phyloP scores from a whole-genome alignment of 371 early-diverging fungal genomes.

The Zychaea mexicana region DNA sequence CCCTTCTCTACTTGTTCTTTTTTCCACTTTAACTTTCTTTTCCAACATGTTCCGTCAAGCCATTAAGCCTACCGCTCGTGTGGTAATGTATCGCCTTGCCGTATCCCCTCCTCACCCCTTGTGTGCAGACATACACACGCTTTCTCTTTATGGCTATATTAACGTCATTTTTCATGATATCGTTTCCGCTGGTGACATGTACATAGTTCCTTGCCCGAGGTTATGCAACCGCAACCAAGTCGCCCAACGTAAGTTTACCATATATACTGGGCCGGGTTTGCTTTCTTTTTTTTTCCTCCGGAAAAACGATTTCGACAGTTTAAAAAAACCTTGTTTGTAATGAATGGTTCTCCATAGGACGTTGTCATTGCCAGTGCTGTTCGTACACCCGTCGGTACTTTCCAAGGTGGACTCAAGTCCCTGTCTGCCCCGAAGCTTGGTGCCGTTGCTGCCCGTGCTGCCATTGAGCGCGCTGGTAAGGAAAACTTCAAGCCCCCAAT shows the following conservation, averaged over 20 bases:
- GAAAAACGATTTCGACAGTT: too few species aligned
- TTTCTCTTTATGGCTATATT: too few species aligned
- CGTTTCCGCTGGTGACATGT: too few species aligned
- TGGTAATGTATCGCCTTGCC: slow-evolving; percentile 14
- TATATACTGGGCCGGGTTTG: background rate
- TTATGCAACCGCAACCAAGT: slow-evolving; percentile 37
- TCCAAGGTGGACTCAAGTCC: slow-evolving; percentile 70
- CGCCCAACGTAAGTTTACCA: slow-evolving; percentile 30
- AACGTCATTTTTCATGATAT: too few species aligned
- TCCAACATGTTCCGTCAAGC: slow-evolving; percentile 30
- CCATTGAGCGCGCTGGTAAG: slow-evolving; percentile 64
- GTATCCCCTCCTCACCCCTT: background rate
- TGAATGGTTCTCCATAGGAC: slow-evolving; percentile 29
- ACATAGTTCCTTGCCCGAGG: slow-evolving; percentile 30
- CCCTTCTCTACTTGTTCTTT: background rate
- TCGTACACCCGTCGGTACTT: slow-evolving; percentile 79
- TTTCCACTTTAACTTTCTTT: slow-evolving; percentile 4
- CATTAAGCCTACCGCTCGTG: slow-evolving; percentile 18
- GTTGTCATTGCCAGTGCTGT: slow-evolving; percentile 65
- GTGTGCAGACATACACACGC: too few species aligned
- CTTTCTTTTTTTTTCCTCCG: too few species aligned
- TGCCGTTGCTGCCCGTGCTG: slow-evolving; percentile 72
- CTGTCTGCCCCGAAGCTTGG: slow-evolving; percentile 72
- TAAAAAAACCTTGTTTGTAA: background rate
- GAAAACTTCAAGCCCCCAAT: background rate